Evolutionary conservation across 2,329 filamentous ascomycete species (phyloP), one percentile per base, ranked within the genome.

Genomic region (Penicillium sp.): DNA sequence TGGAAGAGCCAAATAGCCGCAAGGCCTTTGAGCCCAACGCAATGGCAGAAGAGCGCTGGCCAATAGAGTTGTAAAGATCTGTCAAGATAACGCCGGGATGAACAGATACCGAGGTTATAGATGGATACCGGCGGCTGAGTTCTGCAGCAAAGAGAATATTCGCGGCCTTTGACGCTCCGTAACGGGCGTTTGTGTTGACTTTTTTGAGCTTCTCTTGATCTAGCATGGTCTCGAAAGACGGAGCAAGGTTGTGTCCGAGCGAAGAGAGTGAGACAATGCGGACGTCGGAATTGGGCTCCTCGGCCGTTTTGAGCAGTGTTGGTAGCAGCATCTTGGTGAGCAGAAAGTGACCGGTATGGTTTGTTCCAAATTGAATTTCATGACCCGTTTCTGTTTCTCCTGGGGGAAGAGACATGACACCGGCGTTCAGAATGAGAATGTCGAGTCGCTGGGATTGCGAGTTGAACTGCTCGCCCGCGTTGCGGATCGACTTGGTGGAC

Each of bases 41-140:
- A 38, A 37, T 53, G 3, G 67, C 0, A 1, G 53, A 15, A 1
- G 63, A 66, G 2, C 58, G 43, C n/a, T 61, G 35, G 14, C 47
- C 60, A 1, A 68, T 52, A 0, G 73, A 53, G 2, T 56, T 60
- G 25, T 74, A 74, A 1, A 77, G 53, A 48, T 73, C 67, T 1
- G 73, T 77, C 15, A 71, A 48, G 35, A 76, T 72, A n/a, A 79
- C 66, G 1, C 81, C 81, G 0, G 81, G 81, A 59, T 83, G 81
- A 1, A 83, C 67, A 0, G 76, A 75, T n/a, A 82, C 72, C 22
- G 74, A 58, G 79, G 59, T 65, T 31, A 69, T 55, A 0, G 67
- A 64, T 4, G 68, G 68, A 48, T 78, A 72, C 0, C 75, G 73
- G 4, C 75, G 70, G 4, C 74, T 74, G 2, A 82, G 61, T 54